phyloP scores from a whole-genome alignment of 495 filamentous ascomycete genomes.

The Talaromyces liani region DNA sequence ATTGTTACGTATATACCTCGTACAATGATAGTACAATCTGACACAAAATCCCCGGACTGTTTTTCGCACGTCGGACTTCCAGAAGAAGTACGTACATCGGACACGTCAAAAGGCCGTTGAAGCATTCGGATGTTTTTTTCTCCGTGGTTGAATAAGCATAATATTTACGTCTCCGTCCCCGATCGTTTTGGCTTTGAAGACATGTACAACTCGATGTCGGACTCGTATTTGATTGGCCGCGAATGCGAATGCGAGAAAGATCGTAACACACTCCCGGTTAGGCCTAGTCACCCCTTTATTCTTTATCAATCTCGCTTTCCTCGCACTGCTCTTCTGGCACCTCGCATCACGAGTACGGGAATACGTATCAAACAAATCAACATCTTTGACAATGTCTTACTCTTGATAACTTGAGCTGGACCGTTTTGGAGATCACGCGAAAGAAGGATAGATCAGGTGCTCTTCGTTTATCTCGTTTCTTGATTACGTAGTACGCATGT shows the following conservation, averaged over 20 bases:
- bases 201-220: not conserved
- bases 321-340: not conserved
- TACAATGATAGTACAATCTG: not conserved
- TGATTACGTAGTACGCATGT: not conserved
- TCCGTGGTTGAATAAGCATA: not conserved
- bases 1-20: not conserved
- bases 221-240: not conserved
- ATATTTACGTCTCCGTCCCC: not conserved
- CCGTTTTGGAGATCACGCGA: not conserved
- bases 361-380: not conserved
- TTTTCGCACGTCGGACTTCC: not conserved
- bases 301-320: not conserved
- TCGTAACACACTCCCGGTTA: not conserved
- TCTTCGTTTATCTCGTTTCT: not conserved
- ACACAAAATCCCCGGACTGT: not conserved
- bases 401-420: not conserved
- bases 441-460: not conserved
- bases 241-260: not conserved
- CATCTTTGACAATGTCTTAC: not conserved
- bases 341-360: not conserved
- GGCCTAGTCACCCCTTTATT: not conserved
- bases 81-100: not conserved
- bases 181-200: not conserved
- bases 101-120: not conserved
- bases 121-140: not conserved